A percentile compares a stretch with the other conserved stretches of the same genome.
phyloP scores from a whole-genome alignment of 805 yeast species.

The Wickerhamiella dianesei region DNA sequence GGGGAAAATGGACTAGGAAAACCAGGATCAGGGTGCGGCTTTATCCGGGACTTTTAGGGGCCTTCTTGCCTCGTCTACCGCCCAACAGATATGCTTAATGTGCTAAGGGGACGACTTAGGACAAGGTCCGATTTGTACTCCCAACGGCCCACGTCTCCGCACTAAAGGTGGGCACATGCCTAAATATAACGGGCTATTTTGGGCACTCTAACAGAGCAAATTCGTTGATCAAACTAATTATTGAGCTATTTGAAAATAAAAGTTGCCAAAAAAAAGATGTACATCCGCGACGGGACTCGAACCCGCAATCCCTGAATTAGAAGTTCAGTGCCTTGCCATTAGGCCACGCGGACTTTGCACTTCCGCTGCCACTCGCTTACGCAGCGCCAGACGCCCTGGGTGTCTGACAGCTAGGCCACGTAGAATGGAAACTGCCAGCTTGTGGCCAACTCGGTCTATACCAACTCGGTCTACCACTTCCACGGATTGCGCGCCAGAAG shows the following conservation, averaged over 20 bases:
- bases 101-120: too few species aligned
- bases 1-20: too few species aligned
- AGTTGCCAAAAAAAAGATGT: background rate
- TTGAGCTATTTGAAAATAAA: background rate
- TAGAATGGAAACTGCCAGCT: background rate
- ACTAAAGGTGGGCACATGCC: too few species aligned
- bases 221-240: background rate
- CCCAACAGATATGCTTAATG: too few species aligned
- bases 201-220: too few species aligned
- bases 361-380: too few species aligned
- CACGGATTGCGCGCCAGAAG: too few species aligned
- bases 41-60: too few species aligned
- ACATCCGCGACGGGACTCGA: conserved; percentile 1
- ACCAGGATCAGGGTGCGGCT: background rate
- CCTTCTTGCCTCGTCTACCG: too few species aligned
- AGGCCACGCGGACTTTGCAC: background rate
- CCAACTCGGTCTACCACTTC: background rate
- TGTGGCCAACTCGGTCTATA: background rate
- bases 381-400: background rate
- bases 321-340: conserved; percentile 1
- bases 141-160: too few species aligned
- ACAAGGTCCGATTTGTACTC: too few species aligned
- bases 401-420: background rate
- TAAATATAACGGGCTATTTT: too few species aligned
- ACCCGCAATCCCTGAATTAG: conserved; percentile 1